Base-by-base conservation (phyloP, 163 green algal species). In the Prototheca wickerhamii region DNA sequence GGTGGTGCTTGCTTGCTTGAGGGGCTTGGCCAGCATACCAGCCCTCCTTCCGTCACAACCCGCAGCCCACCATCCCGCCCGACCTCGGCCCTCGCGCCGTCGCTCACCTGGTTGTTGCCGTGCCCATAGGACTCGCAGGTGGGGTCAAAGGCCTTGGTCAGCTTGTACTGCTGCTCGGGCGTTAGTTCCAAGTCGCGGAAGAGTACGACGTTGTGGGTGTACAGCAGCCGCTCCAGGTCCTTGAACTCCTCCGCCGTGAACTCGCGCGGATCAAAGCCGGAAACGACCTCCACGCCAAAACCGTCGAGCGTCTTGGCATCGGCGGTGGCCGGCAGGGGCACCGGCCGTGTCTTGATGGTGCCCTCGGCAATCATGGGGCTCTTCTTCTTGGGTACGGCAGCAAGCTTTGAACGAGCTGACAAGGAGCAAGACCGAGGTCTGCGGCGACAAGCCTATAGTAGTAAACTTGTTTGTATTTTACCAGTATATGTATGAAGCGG, bases 111-210 rank as follows among this genome's bases (percentile, higher is more conserved):
- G 53, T 60, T 60, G 53, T 60, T 60, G 30, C 53, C 53, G 29
- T 60, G 53, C 12, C 53, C 53, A 21, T 60, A 60, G 21, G 29
- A 43, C 53, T 60, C 53, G 26, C 53, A 60, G 26, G 53, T 60
- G 53, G 53, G 53, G 20, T 60, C 53, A 60, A 60, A 60, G 29
- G 53, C 53, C 53, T 60, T 60, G 53, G 53, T 60, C 23, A 60
- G 29, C 1, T 37, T 35, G 53, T 60, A 60, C 53, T 60, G 53
- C 10, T 60, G 30, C 53, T 60, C 53, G 12, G 53, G 53, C 6
- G 28, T 21, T 4, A 60, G 28, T 8, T 42, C 53, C 10, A 35
- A 10, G 4, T 21, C 53, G 12, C 53, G 21, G 53, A 60, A 60
- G 28, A 60, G 53, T 23, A 60, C 53, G 12, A 35, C 28, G 18